Evolutionary conservation across 257 asterid genomes (phyloP).

Genomic region (Solanum dulcamara): DNA sequence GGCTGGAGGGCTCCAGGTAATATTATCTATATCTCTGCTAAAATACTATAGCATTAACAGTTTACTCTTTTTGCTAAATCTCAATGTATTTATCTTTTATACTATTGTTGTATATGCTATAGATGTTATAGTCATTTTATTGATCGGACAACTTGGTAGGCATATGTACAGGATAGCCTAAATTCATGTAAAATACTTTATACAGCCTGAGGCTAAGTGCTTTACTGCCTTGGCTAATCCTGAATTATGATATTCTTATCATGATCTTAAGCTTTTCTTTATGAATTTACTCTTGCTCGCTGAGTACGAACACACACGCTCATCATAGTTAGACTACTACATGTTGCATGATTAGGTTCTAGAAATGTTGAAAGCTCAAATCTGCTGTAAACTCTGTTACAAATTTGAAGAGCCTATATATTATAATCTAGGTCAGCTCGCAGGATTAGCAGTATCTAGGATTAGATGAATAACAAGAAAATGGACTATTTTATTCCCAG

Average conservation of each 20-base stretch:
- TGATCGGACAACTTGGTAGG: neutral
- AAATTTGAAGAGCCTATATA: neutral
- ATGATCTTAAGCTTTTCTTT: neutral
- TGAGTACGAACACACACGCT: neutral
- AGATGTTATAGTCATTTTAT: neutral
- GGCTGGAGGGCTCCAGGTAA: neutral
- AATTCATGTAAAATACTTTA: neutral
- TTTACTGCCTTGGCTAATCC: neutral
- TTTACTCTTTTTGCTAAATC: neutral
- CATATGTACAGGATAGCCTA: neutral
- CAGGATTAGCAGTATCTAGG: neutral
- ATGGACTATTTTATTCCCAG: neutral
- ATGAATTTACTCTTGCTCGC: neutral
- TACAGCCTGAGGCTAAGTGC: neutral
- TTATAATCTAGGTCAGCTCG: neutral
- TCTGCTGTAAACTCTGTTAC: neutral
- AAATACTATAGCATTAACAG: neutral
- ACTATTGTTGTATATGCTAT: neutral
- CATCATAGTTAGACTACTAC: neutral
- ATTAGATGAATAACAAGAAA: neutral
- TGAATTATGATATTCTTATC: neutral
- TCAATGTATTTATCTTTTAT: neutral
- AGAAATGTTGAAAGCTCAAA: neutral
- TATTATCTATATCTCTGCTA: neutral
- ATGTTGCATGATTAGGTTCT: neutral